phyloP scores from a whole-genome alignment of 2,329 filamentous ascomycete species.

The Diaporthe sp. region DNA sequence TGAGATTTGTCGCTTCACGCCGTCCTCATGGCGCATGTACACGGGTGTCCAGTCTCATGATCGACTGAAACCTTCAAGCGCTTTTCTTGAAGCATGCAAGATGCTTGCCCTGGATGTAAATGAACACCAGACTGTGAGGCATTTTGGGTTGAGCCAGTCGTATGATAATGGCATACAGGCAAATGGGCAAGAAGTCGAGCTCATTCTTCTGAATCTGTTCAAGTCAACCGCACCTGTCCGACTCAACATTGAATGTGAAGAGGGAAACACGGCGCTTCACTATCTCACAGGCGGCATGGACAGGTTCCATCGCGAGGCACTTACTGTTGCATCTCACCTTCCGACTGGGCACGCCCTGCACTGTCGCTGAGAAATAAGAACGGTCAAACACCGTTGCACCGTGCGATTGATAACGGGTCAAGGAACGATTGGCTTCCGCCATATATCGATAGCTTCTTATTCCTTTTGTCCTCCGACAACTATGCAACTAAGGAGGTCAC shows the following conservation, averaged over 20 bases:
- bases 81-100: not conserved
- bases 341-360: not conserved
- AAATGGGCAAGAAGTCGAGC: not conserved
- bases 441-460: not conserved
- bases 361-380: fast-evolving
- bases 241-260: not conserved
- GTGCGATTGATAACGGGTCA: not conserved
- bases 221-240: too few species aligned
- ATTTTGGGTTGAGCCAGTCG: not conserved
- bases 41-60: not conserved
- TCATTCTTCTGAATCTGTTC: not conserved
- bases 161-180: not conserved
- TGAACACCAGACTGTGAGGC: not conserved
- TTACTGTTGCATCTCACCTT: not conserved
- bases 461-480: not conserved
- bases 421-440: not conserved
- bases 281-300: not conserved
- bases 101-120: not conserved
- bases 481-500: fast-evolving
- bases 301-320: not conserved
- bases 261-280: not conserved
- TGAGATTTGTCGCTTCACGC: not conserved
- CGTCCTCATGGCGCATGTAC: not conserved
- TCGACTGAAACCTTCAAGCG: not conserved
- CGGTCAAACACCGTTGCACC: not conserved